Evolutionary conservation across 2,329 filamentous ascomycete genomes (phyloP), one percentile per base, ranked within the genome.

Genomic region (Fusarium circinatum): DNA sequence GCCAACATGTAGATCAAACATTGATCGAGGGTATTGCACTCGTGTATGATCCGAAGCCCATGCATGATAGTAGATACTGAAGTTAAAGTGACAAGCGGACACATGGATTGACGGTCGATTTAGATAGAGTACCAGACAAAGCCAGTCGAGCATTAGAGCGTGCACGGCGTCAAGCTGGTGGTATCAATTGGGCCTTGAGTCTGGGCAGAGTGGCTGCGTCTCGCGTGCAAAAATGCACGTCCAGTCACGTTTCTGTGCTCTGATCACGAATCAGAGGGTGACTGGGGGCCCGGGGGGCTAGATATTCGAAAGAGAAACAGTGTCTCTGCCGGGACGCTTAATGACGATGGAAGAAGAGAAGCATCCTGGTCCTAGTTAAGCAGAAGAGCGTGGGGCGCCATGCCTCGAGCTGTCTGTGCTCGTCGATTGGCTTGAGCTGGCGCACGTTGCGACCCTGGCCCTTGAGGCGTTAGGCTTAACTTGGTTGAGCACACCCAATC

Each of bases 231-330:
- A 55, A 57, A 68, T 72, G 71, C 71, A 74, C 71, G 67, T 47
- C 64, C 68, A 74, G 71, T 73, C 71, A 74, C 68, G 70, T 74
- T 68, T 67, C 68, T 71, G 54, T 47, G 56, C 59, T 74, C 41
- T 55, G 52, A 47, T 63, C 67, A 74, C 67, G 62, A 74, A 74
- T 65, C 71, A 69, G 47, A 65, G 61, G 44, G 59, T 38, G 57
- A 34, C 51, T 42, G 59, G 58, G 58, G 65, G 24, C 28, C 41
- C 36, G 52, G 62, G 62, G 63, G 62, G 60, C 60, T 30, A 60
- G 59, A 68, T 57, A 56, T 34, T 63, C 56, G 38, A 49, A 45
- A 58, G 56, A 72, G 38, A 62, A 61, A 54, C 61, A 68, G 26
- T 68, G 56, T 68, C 36, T 47, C 32, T 68, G 41, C 63, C 24